Evolutionary conservation across 768 basidiomycete genomes (phyloP), one percentile per base, ranked within the genome.

Genomic region (Gloeophyllum trabeum): DNA sequence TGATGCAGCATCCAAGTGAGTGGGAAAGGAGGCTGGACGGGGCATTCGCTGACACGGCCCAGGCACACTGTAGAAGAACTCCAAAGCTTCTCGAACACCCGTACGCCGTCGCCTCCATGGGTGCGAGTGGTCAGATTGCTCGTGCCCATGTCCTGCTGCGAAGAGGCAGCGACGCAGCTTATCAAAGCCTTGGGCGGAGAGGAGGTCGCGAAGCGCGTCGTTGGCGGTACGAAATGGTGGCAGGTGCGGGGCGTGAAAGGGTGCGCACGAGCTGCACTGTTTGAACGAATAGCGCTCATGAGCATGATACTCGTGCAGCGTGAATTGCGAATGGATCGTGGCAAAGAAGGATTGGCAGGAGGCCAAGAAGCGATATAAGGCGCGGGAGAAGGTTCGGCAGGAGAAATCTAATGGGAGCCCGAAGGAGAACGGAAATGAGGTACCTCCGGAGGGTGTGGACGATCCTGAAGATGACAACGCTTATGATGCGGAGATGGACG

Each of bases 141-240:
- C 6, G 72, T 96, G 3, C 90, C 91, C 2, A 72, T 85, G 60
- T 66, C 76, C 0, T 76, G 68, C 35, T 91, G 91, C 51, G 75
- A 84, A 32, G 70, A 79, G 21, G 86, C 90, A 2, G 86, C 91
- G 4, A 57, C 59, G 1, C 61, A 77, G 48, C 69, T 97, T 37
- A 79, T 92, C 43, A 65, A 75, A 46, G 88, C 78, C 3, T 67
- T 96, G 5, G 91, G 92, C 2, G 92, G 93, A n/a, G 81, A 85
- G 52, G 74, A 83, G 30, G 67, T 74, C 12, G 75, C 71, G 38
- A 73, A 76, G 48, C 70, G 70, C 30, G 56, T 89, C 23, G 79
- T 91, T 3, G 94, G 94, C 7, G 94, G 94, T 1, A 75, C 78
- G 4, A 92, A 93, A 56, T 98, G 94, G 92, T 98, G 94, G 94